A percentile compares a stretch with the other conserved stretches of the same genome.
These are phyloP conservation scores for Epichloe hybrida DNA, from an alignment of 2,329 filamentous ascomycete species.

Conservation along the genomic window DNA sequence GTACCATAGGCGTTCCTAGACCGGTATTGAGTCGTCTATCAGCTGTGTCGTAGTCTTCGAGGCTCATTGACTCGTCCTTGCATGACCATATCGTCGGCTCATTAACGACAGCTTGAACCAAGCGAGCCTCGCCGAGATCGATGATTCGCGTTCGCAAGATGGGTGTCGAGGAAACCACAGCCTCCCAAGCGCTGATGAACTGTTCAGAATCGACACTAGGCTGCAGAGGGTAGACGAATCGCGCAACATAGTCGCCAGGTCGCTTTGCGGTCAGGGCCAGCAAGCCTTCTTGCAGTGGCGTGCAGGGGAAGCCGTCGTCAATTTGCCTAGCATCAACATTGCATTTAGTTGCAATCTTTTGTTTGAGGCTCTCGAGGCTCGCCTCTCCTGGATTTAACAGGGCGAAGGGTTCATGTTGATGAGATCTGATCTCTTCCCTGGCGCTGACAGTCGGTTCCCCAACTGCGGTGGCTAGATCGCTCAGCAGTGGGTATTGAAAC, in stretches of 20 bases:
- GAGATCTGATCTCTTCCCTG: not conserved
- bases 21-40: constrained; percentile 29
- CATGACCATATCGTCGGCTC: constrained; percentile 13
- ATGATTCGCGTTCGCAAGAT: constrained; percentile 32
- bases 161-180: constrained; percentile 17
- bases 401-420: constrained; percentile 1
- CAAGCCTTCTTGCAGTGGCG: constrained; percentile 35
- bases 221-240: constrained; percentile 25
- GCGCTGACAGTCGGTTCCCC: not conserved
- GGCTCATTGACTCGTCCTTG: not conserved
- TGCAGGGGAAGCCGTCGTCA: constrained; percentile 37
- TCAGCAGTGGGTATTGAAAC: constrained; percentile 16
- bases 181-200: constrained; percentile 25
- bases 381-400: not conserved
- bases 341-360: not conserved
- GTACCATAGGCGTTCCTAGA: constrained; percentile 1
- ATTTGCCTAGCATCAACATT: constrained; percentile 11
- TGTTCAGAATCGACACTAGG: constrained; percentile 15
- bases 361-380: not conserved
- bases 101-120: constrained; percentile 12
- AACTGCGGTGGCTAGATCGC: not conserved
- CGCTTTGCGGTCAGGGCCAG: constrained; percentile 32
- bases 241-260: constrained; percentile 32
- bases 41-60: constrained; percentile 22
- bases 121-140: constrained; percentile 26